Base-by-base conservation (phyloP, 2,329 filamentous ascomycete species). In the Epichloe elymi region DNA sequence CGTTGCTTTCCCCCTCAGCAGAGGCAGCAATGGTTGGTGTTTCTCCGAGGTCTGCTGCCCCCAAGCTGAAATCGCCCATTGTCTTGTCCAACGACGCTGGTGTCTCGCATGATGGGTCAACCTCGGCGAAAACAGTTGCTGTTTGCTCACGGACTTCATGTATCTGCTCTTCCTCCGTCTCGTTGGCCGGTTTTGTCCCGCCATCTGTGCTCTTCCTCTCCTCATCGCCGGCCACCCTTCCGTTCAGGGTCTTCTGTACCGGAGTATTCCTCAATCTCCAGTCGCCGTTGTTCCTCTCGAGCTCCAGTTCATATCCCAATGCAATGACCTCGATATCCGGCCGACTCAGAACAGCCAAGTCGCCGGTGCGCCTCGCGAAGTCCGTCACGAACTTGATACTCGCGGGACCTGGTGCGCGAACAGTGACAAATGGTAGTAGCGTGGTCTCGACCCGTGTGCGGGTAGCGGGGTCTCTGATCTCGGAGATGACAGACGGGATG, bases 281-380 rank as follows among this genome's bases (percentile, higher is more conserved):
- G 64, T 95, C 83, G 2, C 90, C 90, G n/a, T 83, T 81, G 64
- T 95, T 94, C 53, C 83, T 75, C 71, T 97, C 90, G 60, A 87
- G 86, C 61, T 97, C 91, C n/a, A 97, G 65, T 65, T 98, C 93
- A 65, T 97, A 97, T 1, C 88, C 86, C 51, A 98, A 72, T 8
- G 91, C 93, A 61, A 97, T 73, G 40, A 98, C 78, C 58, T 94
- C 86, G 54, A 97, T 73, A 80, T 98, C 93, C 1, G 89, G 86
- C 63, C 78, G 82, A 69, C 90, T 96, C 53, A 98, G 72, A 1
- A 96, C 91, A 11, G 85, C 80, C 55, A 90, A 75, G 66, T 98
- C 93, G 51, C 93, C 93, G 0, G 93, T 97, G 65, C 82, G 85
- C 50, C 87, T 80, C 43, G 93, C 87, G 71, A 97, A 97, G 52